These are phyloP conservation scores for Cercospora citrullina DNA, from an alignment of 2,329 filamentous ascomycete genomes.

Conservation along the genomic window DNA sequence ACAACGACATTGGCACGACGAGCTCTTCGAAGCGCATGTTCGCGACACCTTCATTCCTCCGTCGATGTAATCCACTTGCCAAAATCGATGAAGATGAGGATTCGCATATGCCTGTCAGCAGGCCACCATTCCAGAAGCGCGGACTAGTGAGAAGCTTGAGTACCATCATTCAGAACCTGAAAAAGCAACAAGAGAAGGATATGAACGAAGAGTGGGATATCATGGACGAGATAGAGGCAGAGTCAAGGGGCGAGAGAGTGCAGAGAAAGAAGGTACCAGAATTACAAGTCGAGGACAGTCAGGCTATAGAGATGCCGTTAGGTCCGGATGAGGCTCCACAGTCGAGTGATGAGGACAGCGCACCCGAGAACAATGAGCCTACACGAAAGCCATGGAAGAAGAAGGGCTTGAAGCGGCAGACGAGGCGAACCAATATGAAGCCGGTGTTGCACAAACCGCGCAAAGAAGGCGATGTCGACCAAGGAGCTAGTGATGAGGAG, in stretches of 20 bases:
- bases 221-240: slow-evolving; percentile 67
- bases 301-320: slow-evolving; percentile 46
- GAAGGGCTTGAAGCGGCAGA: slow-evolving; percentile 79
- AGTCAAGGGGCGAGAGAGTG: slow-evolving; percentile 28
- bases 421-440: slow-evolving; percentile 61
- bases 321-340: slow-evolving; percentile 45
- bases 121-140: slow-evolving; percentile 45
- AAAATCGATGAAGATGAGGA: slow-evolving; percentile 60
- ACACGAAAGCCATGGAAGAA: slow-evolving; percentile 71
- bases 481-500: slow-evolving; percentile 15
- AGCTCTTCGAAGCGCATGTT: slow-evolving; percentile 46
- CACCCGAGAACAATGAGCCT: slow-evolving; percentile 35
- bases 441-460: slow-evolving; percentile 37
- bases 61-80: slow-evolving; percentile 52
- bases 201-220: slow-evolving; percentile 74
- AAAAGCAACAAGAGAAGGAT: slow-evolving; percentile 67
- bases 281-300: slow-evolving; percentile 47
- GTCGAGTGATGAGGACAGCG: slow-evolving; percentile 59
- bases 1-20: slow-evolving; percentile 37
- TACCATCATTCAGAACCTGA: slow-evolving; percentile 69
- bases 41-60: slow-evolving; percentile 70
- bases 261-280: slow-evolving; percentile 32
- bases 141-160: slow-evolving; percentile 67
- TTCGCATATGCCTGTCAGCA: slow-evolving; percentile 13
- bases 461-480: slow-evolving; percentile 27